A percentile compares a stretch with the other conserved stretches of the same genome.
phyloP scores from a whole-genome alignment of 2,329 filamentous ascomycete species.

The Septoria linicola region DNA sequence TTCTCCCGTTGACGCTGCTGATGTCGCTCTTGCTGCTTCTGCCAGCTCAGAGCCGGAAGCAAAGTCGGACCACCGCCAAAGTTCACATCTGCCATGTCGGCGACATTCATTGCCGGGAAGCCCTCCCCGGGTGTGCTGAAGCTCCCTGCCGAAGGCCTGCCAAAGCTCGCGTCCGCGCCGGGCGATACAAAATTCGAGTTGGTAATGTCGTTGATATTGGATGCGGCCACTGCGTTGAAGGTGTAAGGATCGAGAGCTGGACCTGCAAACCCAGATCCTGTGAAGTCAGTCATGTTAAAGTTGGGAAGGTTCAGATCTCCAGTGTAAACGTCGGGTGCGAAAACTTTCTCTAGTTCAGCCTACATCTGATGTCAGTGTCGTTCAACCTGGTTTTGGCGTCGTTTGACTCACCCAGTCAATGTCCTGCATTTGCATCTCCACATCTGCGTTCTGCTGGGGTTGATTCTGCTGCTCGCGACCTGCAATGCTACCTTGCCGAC shows the following conservation, averaged over 20 bases:
- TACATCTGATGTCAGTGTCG: constrained; percentile 26
- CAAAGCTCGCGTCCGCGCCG: no score
- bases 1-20: background rate
- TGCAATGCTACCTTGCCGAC: constrained; percentile 24
- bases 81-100: constrained; percentile 12
- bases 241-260: constrained; percentile 8
- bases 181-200: constrained; percentile 1
- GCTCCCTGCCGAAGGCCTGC: background rate
- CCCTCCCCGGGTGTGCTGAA: background rate
- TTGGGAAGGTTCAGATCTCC: constrained; percentile 38
- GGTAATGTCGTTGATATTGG: constrained; percentile 17
- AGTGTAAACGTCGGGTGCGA: constrained; percentile 40
- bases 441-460: constrained; percentile 18
- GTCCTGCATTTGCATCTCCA: constrained; percentile 47
- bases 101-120: background rate
- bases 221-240: constrained; percentile 17
- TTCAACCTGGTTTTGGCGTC: background rate
- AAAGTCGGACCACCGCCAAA: constrained; percentile 6
- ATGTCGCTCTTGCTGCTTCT: constrained; percentile 2
- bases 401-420: constrained; percentile 63
- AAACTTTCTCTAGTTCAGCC: constrained; percentile 50
- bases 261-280: constrained; percentile 19
- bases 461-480: constrained; percentile 11
- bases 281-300: constrained; percentile 38
- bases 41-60: constrained; percentile 3